Evolutionary conservation across 192 early-diverging fungal species (phyloP), one percentile per base, ranked within the genome.

Genomic region (Coemansia furcata): DNA sequence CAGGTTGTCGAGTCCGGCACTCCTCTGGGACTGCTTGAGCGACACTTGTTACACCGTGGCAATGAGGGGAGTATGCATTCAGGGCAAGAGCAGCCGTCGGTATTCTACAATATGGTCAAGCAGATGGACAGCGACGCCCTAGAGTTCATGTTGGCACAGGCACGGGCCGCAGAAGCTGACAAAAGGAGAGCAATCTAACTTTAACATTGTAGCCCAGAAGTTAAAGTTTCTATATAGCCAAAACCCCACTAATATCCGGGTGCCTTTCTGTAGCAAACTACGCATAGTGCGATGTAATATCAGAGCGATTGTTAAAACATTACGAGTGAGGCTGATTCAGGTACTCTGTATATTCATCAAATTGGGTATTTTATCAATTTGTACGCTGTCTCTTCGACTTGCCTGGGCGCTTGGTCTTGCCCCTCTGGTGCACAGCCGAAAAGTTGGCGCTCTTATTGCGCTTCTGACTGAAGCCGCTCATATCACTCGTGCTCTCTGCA

Each of bases 401-500:
- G 29, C 82, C 82, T 7, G 78, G 82, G 55, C 82, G 70, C 67
- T 76, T 76, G 30, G 65, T 42, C 49, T 68, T 80, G 42, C 62
- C 52, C 30, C 57, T 70, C 40, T 72, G 74, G 15, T 64, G 40
- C 33, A 49, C 33, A 8, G 62, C 69, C 6, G 60, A 50, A 60
- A 78, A 83, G 32, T 44, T 78, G 2, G 65, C 38, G 65, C 68
- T 73, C 74, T 82, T 82, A 62, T 76, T 82, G 21, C 68, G 66
- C 54, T 73, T 73, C 30, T 49, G 61, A 58, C 71, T 89, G 68
- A 92, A 94, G 38, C 85, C 87, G 37, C 78, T 77, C 44, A 97
- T 74, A 74, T 94, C 94, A 32, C 82, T 87, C 14, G 89, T 82
- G 63, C 86, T 88, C 21, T 93, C 91, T 7, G 87, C 81, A 9